Evolutionary conservation across 2,329 filamentous ascomycete species (phyloP), one percentile per base, ranked within the genome.

Genomic region (Fusarium sp.): DNA sequence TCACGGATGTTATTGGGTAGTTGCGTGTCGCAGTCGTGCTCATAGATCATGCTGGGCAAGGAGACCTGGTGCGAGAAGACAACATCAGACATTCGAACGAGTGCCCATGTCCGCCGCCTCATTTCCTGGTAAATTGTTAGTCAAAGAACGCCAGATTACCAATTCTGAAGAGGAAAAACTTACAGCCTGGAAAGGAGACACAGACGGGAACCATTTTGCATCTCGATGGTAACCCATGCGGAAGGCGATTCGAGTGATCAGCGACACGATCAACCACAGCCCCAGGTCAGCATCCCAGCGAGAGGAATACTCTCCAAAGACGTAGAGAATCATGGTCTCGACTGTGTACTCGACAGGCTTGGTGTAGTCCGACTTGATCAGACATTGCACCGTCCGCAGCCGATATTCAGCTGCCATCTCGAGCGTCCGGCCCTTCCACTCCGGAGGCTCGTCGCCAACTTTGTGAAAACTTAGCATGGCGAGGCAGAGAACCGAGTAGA

Each of bases 201-300:
- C 88, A 15, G 88, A 90, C 3, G 91, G 87, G 79, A 95, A 95
- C 83, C 92, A 94, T 68, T 90, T 92, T 11, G 93, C 88, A 80
- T 96, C 94, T 69, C 94, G 88, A 77, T 96, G 94, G 76, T 95
- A 93, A 5, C 93, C 93, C 90, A 93, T 93, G 45, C 92, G 87
- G 82, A 93, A 83, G 78, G 90, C 86, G 81, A 90, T 82, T 82
- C 90, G 83, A 78, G 89, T 89, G 63, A 88, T 86, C 70, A 89
- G 76, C 11, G 87, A 87, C 82, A 84, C 83, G 70, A 91, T 88
- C 71, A 91, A 80, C 87, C 88, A 91, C 17, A 94, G 83, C 5
- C 91, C 90, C 32, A 92, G 84, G 78, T 95, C 93, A 6, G 93
- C 91, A 80, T 95, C 93, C 87, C 90, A 91, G 47, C 92, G 90